Evolutionary conservation across 495 filamentous ascomycete species (phyloP).

Genomic region (Diplogelasinospora grovesii): DNA sequence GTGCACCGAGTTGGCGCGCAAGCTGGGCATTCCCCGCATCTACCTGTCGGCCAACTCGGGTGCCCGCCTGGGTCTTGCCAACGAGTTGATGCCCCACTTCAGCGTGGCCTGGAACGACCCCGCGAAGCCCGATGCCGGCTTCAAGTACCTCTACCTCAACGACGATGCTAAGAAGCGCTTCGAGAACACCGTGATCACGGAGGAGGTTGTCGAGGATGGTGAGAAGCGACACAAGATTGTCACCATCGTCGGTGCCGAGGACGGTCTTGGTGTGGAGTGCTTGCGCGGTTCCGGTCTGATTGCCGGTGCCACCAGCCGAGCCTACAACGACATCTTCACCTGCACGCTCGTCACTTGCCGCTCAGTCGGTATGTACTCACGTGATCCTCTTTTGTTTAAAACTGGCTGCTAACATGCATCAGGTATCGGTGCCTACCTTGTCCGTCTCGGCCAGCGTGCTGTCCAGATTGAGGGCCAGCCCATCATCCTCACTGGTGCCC

Average conservation of each 20-base stretch:
- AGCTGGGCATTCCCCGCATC: slow-evolving; percentile 89
- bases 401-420: slow-evolving; percentile 18
- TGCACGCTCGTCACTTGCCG: slow-evolving; percentile 96
- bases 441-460: slow-evolving; percentile 93
- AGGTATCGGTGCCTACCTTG: slow-evolving; percentile 96
- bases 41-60: slow-evolving; percentile 99
- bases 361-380: slow-evolving; percentile 63
- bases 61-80: slow-evolving; percentile 93
- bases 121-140: slow-evolving; percentile 77
- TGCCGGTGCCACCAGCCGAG: slow-evolving; percentile 92
- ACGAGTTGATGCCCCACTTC: slow-evolving; percentile 95
- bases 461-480: slow-evolving; percentile 99
- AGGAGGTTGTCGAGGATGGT: slow-evolving; percentile 75
- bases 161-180: slow-evolving; percentile 82
- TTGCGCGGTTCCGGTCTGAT: slow-evolving; percentile 95
- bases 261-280: slow-evolving; percentile 96
- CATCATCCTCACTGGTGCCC: slow-evolving; percentile 96
- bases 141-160: slow-evolving; percentile 97
- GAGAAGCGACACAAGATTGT: slow-evolving; percentile 92
- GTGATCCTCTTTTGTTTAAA: background rate
- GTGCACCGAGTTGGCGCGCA: slow-evolving; percentile 91
- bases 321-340: slow-evolving; percentile 98
- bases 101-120: slow-evolving; percentile 92
- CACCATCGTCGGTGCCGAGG: slow-evolving; percentile 88
- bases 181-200: slow-evolving; percentile 85